Base-by-base conservation (phyloP, 2,329 filamentous ascomycete genomes). In the Monosporascus ibericus region DNA sequence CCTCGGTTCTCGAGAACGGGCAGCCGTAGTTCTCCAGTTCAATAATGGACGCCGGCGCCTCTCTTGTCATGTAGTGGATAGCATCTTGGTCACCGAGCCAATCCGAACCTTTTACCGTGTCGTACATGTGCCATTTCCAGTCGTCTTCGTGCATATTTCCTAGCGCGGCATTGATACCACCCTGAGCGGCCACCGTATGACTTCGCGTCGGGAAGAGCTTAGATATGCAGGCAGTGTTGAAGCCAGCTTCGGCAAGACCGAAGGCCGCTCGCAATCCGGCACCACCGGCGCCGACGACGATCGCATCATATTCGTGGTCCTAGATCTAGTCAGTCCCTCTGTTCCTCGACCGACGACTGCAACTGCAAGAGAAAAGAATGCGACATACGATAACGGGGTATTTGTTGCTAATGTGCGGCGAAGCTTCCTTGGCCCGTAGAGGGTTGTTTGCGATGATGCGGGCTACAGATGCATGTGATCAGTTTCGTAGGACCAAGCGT, bases 61-160 rank as follows among this genome's bases (percentile, higher is more conserved):
- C 92, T 67, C 91, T 84, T 66, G 92, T 96, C 92, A 96, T 96
- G 79, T 96, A 96, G 76, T 96, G 92, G 69, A 96, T 96, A 60
- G 92, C 92, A 70, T 96, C 92, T 75, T 96, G 92, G 73, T 96
- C 92, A 72, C 92, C 92, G 49, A 96, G 84, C 92, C 92, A 96
- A 79, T 96, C 92, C 60, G 90, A 95, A 60, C 92, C 92, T 80
- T 96, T 96, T 70, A 96, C 92, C 44, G 92, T 96, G 73, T 96
- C 92, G 79, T 96, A 96, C 92, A 96, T 96, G 77, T 96, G 92
- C 92, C 92, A 96, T 79, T 91, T 86, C 92, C 92, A 96, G 77
- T 96, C 91, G 68, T 96, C 92, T 78, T 92, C 84, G 80, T 96
- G 91, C 92, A 96, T 96, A 78, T 95, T 96, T 68, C 89, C 89